phyloP scores from a whole-genome alignment of 768 basidiomycete species.

The Leccinum olivaceopallidum region DNA sequence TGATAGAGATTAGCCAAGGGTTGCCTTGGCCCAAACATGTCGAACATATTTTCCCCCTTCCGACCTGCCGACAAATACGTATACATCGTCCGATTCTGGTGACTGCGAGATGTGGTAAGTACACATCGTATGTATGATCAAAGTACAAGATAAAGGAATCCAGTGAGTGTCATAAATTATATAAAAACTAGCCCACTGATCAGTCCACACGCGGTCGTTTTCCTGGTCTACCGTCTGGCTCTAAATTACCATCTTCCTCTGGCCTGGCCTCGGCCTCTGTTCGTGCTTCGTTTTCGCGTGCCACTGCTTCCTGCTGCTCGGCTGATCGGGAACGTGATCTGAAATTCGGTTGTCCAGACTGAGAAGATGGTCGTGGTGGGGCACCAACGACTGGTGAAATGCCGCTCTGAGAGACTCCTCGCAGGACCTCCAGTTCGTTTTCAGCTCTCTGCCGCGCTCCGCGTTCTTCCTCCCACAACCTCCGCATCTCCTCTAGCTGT shows the following conservation, averaged over 20 bases:
- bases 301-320: conserved; percentile 27
- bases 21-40: no score
- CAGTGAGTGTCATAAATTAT: conserved; percentile 22
- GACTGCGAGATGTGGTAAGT: conserved; percentile 4
- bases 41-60: no score
- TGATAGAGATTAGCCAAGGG: neutral
- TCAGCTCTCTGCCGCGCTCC: conserved; percentile 58
- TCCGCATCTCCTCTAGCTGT: conserved; percentile 78
- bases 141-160: conserved; percentile 16
- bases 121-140: conserved; percentile 9
- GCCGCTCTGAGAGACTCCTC: conserved; percentile 34
- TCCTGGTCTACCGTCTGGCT: conserved; percentile 27
- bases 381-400: conserved; percentile 3
- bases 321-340: conserved; percentile 29
- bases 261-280: conserved; percentile 22
- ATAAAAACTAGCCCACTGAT: conserved; percentile 6
- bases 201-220: conserved; percentile 36
- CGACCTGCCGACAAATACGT: no score
- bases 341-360: conserved; percentile 10
- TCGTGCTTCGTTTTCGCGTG: conserved; percentile 20
- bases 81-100: neutral
- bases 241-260: conserved; percentile 20
- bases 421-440: conserved; percentile 60
- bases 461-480: conserved; percentile 81
- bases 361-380: conserved; percentile 22